Evolutionary conservation across 345 rosid genomes (phyloP).

Genomic region (Noccaea caerulescens): DNA sequence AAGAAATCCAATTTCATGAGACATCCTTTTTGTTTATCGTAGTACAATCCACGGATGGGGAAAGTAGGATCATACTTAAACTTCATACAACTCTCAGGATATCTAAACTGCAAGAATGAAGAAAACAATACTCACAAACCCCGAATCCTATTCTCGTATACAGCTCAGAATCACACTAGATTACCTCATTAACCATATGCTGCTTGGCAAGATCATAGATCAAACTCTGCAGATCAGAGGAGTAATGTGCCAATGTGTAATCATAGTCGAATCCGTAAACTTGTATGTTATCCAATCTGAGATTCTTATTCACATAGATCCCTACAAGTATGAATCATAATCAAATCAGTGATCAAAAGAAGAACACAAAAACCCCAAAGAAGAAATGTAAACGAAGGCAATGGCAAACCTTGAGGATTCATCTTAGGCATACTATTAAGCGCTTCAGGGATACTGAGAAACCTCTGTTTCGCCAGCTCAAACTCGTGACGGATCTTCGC

Average conservation of each 20-base stretch:
- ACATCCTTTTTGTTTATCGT: conserved; percentile 82
- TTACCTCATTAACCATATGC: conserved; percentile 94
- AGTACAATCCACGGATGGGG: conserved; percentile 89
- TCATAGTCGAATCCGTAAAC: conserved; percentile 97
- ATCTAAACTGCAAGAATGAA: conserved; percentile 65
- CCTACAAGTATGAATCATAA: conserved; percentile 48
- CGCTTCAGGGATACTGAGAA: conserved; percentile 71
- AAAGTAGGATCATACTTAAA: conserved; percentile 83
- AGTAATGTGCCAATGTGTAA: conserved; percentile 92
- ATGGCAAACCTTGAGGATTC: conserved; percentile 74
- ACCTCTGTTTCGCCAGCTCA: conserved; percentile 68
- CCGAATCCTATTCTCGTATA: background rate
- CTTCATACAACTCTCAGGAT: conserved; percentile 73
- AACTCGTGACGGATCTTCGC: conserved; percentile 63
- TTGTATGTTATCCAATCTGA: conserved; percentile 79
- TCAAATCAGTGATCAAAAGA: background rate
- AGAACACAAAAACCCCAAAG: background rate
- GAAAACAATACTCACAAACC: background rate
- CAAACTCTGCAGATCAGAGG: conserved; percentile 75
- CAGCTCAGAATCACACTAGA: conserved; percentile 12
- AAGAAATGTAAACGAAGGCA: background rate
- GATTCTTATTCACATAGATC: conserved; percentile 84
- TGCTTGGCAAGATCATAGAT: conserved; percentile 92
- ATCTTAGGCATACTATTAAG: conserved; percentile 71
- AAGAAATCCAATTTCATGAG: conserved; percentile 95